phyloP scores from a whole-genome alignment of 371 early-diverging fungal genomes.

The Mucor racemosus region DNA sequence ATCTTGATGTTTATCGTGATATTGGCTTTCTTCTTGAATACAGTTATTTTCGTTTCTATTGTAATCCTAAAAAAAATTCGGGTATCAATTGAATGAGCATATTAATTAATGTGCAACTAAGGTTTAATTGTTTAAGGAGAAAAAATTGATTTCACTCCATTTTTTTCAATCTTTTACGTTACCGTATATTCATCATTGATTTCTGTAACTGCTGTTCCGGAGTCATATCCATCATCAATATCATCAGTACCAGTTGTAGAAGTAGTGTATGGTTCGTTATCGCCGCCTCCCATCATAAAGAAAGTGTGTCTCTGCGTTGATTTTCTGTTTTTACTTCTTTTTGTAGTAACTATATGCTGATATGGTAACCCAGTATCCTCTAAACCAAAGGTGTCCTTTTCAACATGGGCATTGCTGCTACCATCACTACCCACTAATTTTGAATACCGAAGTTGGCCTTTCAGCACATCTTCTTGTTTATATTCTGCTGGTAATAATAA shows the following conservation, averaged over 20 bases:
- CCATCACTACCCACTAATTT: slow-evolving; percentile 24
- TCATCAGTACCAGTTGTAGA: neutral
- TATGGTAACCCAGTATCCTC: slow-evolving; percentile 6
- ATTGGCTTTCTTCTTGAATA: neutral
- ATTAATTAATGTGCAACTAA: slow-evolving; percentile 7
- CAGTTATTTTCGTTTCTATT: neutral
- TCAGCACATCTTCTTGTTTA: slow-evolving; percentile 33
- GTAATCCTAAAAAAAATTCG: neutral
- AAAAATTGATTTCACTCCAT: neutral
- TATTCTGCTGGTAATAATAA: slow-evolving; percentile 36
- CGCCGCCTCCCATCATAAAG: slow-evolving; percentile 16
- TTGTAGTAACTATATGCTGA: slow-evolving; percentile 13
- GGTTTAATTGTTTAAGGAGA: neutral
- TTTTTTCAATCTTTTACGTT: neutral
- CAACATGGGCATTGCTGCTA: neutral
- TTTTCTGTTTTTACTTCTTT: slow-evolving; percentile 14
- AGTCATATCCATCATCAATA: neutral
- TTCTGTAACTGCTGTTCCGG: slow-evolving; percentile 3
- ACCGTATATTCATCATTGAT: neutral
- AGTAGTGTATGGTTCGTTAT: neutral
- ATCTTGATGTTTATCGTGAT: neutral
- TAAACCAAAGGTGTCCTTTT: slow-evolving; percentile 5
- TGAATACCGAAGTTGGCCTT: slow-evolving; percentile 41
- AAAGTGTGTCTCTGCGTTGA: slow-evolving; percentile 21
- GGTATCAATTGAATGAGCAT: neutral